phyloP scores from a whole-genome alignment of 176 grass and related monocot species.

The Carex scoparia region DNA sequence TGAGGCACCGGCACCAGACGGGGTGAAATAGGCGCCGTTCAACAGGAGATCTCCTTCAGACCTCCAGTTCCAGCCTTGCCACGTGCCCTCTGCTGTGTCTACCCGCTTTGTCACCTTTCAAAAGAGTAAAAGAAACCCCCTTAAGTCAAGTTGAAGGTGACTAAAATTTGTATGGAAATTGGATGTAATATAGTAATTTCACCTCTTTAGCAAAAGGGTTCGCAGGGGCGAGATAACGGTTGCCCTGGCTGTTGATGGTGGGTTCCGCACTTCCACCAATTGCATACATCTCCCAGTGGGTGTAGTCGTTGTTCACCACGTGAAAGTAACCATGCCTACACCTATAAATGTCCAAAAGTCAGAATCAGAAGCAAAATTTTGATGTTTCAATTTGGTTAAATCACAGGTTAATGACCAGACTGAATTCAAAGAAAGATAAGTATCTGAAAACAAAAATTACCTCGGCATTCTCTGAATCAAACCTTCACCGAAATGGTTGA shows the following conservation, averaged over 20 bases:
- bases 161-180: background rate
- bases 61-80: constrained; percentile 48
- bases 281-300: constrained; percentile 41
- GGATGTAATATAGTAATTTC: background rate
- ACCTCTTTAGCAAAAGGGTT: constrained; percentile 40
- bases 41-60: constrained; percentile 44
- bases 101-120: constrained; percentile 47
- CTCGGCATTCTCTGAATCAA: constrained; percentile 57
- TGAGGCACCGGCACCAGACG: constrained; percentile 30
- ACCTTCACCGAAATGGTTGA: constrained; percentile 45
- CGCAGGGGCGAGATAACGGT: constrained; percentile 34
- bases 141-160: background rate
- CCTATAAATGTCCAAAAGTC: constrained; percentile 5
- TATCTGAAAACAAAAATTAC: background rate
- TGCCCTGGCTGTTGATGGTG: constrained; percentile 44
- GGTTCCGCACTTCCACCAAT: constrained; percentile 41
- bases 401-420: background rate
- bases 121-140: background rate
- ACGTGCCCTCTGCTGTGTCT: background rate
- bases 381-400: background rate
- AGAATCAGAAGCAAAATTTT: background rate
- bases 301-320: constrained; percentile 57
- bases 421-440: background rate
- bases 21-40: constrained; percentile 48
- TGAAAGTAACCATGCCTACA: constrained; percentile 46